phyloP scores from a whole-genome alignment of 1,284 basidiomycete genomes.

The Mycena sp. region DNA sequence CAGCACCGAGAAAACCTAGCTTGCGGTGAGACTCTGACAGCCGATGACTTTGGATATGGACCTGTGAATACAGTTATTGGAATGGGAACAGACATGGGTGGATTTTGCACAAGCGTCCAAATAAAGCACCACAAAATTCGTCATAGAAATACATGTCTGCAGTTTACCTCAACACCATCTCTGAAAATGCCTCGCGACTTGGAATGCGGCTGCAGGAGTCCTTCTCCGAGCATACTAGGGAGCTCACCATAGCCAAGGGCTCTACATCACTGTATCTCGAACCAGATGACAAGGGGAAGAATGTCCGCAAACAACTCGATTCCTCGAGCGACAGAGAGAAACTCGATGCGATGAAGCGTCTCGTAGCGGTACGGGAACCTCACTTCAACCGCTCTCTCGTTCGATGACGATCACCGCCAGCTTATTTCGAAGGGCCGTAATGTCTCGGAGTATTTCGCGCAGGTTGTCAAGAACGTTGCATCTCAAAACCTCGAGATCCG shows the following conservation, averaged over 20 bases:
- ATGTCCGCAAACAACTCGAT: slow-evolving; percentile 87
- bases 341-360: slow-evolving; percentile 91
- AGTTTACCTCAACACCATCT: slow-evolving; percentile 56
- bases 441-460: slow-evolving; percentile 92
- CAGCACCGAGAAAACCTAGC: slow-evolving; percentile 82
- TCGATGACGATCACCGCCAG: slow-evolving; percentile 48
- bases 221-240: slow-evolving; percentile 80
- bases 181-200: slow-evolving; percentile 83
- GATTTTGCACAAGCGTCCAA: no score
- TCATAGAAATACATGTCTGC: slow-evolving; percentile 16
- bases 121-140: no score
- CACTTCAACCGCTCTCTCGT: neutral
- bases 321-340: slow-evolving; percentile 89
- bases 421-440: slow-evolving; percentile 94
- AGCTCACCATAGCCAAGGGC: slow-evolving; percentile 66
- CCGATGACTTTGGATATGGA: no score
- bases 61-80: slow-evolving; percentile 89
- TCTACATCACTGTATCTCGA: slow-evolving; percentile 71
- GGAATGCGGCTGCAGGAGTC: slow-evolving; percentile 84
- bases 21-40: no score
- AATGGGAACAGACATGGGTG: slow-evolving; percentile 48
- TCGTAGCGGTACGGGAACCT: slow-evolving; percentile 79
- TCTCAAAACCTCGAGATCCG: slow-evolving; percentile 92
- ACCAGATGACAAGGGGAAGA: slow-evolving; percentile 77
- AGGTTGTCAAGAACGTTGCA: slow-evolving; percentile 94